These are phyloP conservation scores for Glycyrrhiza uralensis DNA, from an alignment of 306 rosid genomes.

Conservation along the genomic window DNA sequence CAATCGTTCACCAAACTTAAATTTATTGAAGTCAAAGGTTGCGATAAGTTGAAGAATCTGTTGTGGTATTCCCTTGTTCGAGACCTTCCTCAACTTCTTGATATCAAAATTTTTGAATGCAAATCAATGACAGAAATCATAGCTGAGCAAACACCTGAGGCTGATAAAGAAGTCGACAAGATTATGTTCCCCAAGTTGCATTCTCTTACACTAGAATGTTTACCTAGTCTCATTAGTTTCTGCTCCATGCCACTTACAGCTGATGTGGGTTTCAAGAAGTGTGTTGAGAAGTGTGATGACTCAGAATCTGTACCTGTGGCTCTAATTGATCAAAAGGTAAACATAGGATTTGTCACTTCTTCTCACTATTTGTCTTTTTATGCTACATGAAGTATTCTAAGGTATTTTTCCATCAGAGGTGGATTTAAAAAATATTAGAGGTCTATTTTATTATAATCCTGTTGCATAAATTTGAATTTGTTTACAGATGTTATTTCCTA, in stretches of 20 bases:
- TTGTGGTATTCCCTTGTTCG: neutral
- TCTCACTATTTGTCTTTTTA: neutral
- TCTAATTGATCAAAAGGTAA: neutral
- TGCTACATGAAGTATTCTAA: no score
- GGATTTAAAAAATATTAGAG: neutral
- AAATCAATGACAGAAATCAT: neutral
- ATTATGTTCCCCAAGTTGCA: neutral
- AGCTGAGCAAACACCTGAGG: neutral
- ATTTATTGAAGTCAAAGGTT: neutral
- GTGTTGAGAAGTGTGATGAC: neutral
- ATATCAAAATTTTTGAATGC: neutral
- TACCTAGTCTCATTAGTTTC: neutral
- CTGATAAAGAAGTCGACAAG: neutral
- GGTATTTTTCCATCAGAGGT: no score
- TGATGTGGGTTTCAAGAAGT: neutral
- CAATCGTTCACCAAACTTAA: neutral
- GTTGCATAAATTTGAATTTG: neutral
- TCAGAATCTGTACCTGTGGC: neutral
- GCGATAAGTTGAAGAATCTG: slow-evolving; percentile 2
- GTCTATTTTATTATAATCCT: neutral
- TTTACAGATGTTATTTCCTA: neutral
- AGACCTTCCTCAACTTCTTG: neutral
- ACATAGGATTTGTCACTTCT: neutral
- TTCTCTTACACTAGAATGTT: neutral
- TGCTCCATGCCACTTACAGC: neutral